Percentiles rank a stretch among this genome's conserved stretches.
phyloP scores from a whole-genome alignment of 805 yeast genomes.

The Nakazawaea anatomiae region DNA sequence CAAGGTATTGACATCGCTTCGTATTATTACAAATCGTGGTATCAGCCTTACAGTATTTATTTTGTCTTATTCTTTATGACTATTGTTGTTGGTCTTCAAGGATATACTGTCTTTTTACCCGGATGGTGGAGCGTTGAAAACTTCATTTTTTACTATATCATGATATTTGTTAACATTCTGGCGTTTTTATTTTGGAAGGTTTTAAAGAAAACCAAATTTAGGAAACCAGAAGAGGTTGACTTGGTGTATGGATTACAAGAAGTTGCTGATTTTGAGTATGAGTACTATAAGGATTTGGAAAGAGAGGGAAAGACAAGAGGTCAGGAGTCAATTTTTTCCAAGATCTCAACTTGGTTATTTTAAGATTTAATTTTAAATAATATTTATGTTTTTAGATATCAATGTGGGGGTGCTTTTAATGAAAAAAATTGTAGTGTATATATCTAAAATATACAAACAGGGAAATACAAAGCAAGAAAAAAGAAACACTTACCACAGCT shows the following conservation, averaged over 20 bases:
- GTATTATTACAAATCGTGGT: conserved; percentile 45
- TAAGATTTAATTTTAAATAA: neutral
- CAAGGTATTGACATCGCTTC: conserved; percentile 44
- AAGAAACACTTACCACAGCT: too few species aligned
- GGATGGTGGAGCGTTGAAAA: conserved; percentile 30
- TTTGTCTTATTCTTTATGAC: conserved; percentile 23
- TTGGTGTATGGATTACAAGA: conserved; percentile 27
- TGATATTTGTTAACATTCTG: conserved; percentile 34
- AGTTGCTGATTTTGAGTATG: conserved; percentile 28
- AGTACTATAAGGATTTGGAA: conserved; percentile 16
- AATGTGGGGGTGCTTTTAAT: too few species aligned
- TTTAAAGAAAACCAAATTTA: conserved; percentile 30
- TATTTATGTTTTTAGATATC: too few species aligned
- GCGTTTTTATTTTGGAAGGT: conserved; percentile 31
- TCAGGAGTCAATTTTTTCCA: neutral
- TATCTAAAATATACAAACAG: too few species aligned
- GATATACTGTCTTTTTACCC: conserved; percentile 34
- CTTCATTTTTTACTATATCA: conserved; percentile 38
- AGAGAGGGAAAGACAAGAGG: neutral
- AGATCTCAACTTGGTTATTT: conserved; percentile 4
- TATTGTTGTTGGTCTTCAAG: conserved; percentile 31
- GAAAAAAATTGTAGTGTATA: too few species aligned
- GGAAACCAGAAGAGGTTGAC: conserved; percentile 26
- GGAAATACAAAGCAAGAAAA: too few species aligned
- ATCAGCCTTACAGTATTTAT: conserved; percentile 27